Evolutionary conservation across 2,329 filamentous ascomycete genomes (phyloP).

Genomic region (Aaosphaeria pasadenensis): DNA sequence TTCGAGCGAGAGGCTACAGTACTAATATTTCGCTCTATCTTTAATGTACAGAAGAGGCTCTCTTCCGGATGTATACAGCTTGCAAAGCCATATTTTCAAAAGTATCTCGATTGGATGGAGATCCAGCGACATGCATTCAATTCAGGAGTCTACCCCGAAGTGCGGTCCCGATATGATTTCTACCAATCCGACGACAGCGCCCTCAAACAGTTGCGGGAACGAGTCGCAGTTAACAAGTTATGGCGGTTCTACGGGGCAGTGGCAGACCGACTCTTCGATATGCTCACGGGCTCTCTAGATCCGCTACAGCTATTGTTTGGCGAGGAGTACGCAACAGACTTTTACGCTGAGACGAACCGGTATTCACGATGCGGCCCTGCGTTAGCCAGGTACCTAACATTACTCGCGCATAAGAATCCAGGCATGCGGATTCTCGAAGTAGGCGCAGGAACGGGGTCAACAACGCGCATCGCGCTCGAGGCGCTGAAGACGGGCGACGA

Average conservation of each 20-base stretch:
- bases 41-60: too few species aligned
- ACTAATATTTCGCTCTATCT: too few species aligned
- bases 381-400: neutral
- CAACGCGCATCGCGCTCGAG: neutral
- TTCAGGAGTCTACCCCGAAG: neutral
- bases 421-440: neutral
- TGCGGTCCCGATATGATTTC: neutral
- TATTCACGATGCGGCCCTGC: neutral
- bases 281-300: neutral
- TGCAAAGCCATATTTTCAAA: neutral
- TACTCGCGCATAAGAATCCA: neutral
- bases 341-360: neutral
- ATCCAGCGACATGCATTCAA: neutral
- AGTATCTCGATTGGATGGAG: neutral
- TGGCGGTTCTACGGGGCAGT: neutral
- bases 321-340: neutral
- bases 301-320: neutral
- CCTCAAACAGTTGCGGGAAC: neutral
- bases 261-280: neutral
- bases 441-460: neutral
- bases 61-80: too few species aligned
- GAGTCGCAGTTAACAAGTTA: neutral
- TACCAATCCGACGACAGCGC: neutral
- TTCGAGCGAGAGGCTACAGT: too few species aligned
- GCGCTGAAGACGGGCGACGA: neutral